Evolutionary conservation across 2,329 filamentous ascomycete genomes (phyloP).

Genomic region (Xylaria arbuscula): DNA sequence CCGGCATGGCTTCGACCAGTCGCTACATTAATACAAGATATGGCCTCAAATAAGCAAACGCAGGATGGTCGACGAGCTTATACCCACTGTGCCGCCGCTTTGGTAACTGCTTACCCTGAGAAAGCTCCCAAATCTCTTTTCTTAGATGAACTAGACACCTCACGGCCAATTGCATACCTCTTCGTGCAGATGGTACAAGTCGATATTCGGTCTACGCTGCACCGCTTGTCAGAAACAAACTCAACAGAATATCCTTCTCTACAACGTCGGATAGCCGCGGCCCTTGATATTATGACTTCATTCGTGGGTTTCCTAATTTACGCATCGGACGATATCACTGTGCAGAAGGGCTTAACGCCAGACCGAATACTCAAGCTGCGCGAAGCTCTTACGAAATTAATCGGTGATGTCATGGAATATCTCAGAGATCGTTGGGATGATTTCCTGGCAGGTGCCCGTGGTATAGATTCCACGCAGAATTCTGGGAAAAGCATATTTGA

Average conservation of each 20-base stretch:
- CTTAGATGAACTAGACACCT: slow-evolving; percentile 54
- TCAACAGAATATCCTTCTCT: slow-evolving; percentile 61
- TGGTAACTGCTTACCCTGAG: slow-evolving; percentile 66
- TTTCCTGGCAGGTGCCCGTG: slow-evolving; percentile 50
- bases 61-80: slow-evolving; percentile 67
- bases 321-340: slow-evolving; percentile 58
- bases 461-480: slow-evolving; percentile 59
- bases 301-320: slow-evolving; percentile 69
- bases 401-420: slow-evolving; percentile 74
- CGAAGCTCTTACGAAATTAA: slow-evolving; percentile 61
- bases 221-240: slow-evolving; percentile 68
- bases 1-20: slow-evolving; percentile 66
- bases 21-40: slow-evolving; percentile 61
- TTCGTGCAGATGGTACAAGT: slow-evolving; percentile 73
- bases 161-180: slow-evolving; percentile 70
- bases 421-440: slow-evolving; percentile 77
- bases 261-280: slow-evolving; percentile 67
- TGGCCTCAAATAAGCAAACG: slow-evolving; percentile 67
- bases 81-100: slow-evolving; percentile 66
- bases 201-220: slow-evolving; percentile 72
- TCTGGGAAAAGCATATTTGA: slow-evolving; percentile 65
- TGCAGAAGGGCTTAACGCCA: slow-evolving; percentile 58
- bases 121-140: slow-evolving; percentile 64
- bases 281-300: slow-evolving; percentile 70
- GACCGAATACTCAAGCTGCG: slow-evolving; percentile 67